Conservation (phyloP, 352 stramenopile species). For the Phytophthora syringae region DNA sequence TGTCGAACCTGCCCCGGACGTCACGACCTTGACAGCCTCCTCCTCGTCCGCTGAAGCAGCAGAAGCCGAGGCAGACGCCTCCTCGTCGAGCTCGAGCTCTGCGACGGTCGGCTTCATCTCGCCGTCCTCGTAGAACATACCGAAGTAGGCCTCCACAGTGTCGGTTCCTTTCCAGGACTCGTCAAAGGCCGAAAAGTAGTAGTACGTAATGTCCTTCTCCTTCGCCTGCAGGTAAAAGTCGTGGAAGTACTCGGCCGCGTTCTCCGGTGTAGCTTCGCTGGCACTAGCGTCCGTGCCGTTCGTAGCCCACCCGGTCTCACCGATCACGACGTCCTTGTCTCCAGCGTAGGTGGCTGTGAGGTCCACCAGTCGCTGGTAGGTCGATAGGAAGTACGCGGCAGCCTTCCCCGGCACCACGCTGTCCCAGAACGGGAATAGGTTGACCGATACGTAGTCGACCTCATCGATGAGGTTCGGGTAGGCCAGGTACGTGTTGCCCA, state of each 20-base stretch:
- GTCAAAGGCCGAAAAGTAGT: too few species aligned
- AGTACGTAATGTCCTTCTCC: too few species aligned
- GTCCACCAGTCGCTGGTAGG: background rate
- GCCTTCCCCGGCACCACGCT: background rate
- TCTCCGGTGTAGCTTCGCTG: background rate
- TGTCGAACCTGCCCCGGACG: too few species aligned
- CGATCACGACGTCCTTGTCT: background rate
- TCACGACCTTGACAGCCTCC: too few species aligned
- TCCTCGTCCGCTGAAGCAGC: background rate
- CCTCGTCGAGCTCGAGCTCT: constrained; percentile 9
- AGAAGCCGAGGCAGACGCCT: background rate
- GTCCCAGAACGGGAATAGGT: background rate
- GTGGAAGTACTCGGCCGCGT: too few species aligned
- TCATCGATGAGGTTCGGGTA: background rate
- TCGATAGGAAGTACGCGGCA: background rate
- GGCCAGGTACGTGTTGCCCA: constrained; percentile 18
- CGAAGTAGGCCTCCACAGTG: background rate
- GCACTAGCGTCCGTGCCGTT: background rate
- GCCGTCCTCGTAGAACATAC: too few species aligned
- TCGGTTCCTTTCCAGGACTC: background rate
- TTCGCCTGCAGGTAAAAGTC: too few species aligned
- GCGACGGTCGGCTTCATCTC: constrained; percentile 2
- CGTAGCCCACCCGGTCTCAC: background rate
- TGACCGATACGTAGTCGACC: background rate
- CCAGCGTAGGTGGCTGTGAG: too few species aligned